Percentiles rank a stretch among this genome's conserved stretches.
These are phyloP conservation scores for Thielaviopsis euricoi DNA, from an alignment of 2,329 filamentous ascomycete species.

Conservation along the genomic window DNA sequence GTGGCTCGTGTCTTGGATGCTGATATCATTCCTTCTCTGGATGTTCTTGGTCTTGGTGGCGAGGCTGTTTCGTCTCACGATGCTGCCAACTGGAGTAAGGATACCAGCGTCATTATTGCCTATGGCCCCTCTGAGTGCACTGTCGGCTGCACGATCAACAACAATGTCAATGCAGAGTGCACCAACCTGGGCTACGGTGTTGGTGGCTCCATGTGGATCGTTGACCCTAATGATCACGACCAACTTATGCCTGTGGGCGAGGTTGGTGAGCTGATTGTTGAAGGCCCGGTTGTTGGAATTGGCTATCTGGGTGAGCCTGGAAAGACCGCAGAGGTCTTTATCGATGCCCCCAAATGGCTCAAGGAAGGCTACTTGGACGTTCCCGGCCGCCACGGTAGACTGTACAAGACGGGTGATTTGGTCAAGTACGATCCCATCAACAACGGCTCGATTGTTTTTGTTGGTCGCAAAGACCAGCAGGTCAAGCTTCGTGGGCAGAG, in stretches of 20 bases:
- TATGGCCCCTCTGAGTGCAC: slow-evolving; percentile 40
- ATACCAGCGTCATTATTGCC: slow-evolving; percentile 31
- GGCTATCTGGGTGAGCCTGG: slow-evolving; percentile 42
- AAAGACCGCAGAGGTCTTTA: slow-evolving; percentile 42
- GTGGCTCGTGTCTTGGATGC: slow-evolving; percentile 30
- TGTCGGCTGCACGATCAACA: slow-evolving; percentile 33
- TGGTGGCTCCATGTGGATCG: slow-evolving; percentile 33
- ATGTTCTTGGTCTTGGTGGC: slow-evolving; percentile 32
- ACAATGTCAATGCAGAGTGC: slow-evolving; percentile 22
- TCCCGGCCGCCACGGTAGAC: slow-evolving; percentile 24
- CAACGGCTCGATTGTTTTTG: slow-evolving; percentile 36
- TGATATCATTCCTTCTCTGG: slow-evolving; percentile 28
- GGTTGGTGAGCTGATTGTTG: slow-evolving; percentile 36
- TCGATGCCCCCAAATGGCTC: slow-evolving; percentile 37
- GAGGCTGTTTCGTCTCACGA: slow-evolving; percentile 36
- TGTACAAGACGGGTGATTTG: slow-evolving; percentile 46
- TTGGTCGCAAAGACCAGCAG: slow-evolving; percentile 50
- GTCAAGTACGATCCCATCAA: slow-evolving; percentile 36
- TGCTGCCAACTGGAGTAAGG: slow-evolving; percentile 29
- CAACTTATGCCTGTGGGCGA: slow-evolving; percentile 30
- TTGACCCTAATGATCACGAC: slow-evolving; percentile 30
- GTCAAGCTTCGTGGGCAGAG: slow-evolving; percentile 51
- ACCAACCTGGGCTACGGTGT: slow-evolving; percentile 32
- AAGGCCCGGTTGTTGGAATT: slow-evolving; percentile 43
- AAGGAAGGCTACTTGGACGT: slow-evolving; percentile 21